Conservation (phyloP, 176 grass and related monocot genomes). For the Zea luxurians region DNA sequence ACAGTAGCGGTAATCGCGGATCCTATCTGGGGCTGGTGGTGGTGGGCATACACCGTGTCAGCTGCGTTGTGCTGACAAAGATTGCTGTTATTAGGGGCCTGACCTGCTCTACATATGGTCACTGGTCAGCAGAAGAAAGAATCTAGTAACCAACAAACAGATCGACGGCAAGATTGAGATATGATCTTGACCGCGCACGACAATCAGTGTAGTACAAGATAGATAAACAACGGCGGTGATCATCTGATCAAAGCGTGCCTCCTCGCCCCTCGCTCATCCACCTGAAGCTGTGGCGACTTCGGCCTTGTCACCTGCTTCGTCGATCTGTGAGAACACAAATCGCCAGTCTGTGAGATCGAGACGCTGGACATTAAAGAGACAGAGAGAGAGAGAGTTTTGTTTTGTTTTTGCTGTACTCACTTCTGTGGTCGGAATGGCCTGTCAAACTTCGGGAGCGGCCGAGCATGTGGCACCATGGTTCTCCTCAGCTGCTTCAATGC, state of each 20-base stretch:
- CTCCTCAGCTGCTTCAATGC: constrained; percentile 86
- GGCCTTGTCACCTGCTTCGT: constrained; percentile 67
- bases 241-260: constrained; percentile 72
- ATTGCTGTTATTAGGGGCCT: constrained; percentile 8
- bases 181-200: constrained; percentile 18
- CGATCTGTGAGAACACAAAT: constrained; percentile 46
- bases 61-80: constrained; percentile 35
- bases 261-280: constrained; percentile 57
- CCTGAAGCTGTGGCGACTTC: constrained; percentile 67
- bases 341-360: not conserved
- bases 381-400: not conserved
- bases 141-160: constrained; percentile 6
- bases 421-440: constrained; percentile 81
- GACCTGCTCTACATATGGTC: not conserved
- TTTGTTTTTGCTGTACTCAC: constrained; percentile 39
- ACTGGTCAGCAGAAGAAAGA: constrained; percentile 33
- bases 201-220: not conserved
- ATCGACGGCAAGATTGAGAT: constrained; percentile 19
- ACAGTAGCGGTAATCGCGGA: no score
- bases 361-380: not conserved
- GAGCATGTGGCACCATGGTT: constrained; percentile 80
- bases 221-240: constrained; percentile 15
- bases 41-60: constrained; percentile 35
- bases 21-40: no score
- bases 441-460: constrained; percentile 81